Evolutionary conservation across 2,329 filamentous ascomycete species (phyloP).

Genomic region (Exophiala dermatitidis): DNA sequence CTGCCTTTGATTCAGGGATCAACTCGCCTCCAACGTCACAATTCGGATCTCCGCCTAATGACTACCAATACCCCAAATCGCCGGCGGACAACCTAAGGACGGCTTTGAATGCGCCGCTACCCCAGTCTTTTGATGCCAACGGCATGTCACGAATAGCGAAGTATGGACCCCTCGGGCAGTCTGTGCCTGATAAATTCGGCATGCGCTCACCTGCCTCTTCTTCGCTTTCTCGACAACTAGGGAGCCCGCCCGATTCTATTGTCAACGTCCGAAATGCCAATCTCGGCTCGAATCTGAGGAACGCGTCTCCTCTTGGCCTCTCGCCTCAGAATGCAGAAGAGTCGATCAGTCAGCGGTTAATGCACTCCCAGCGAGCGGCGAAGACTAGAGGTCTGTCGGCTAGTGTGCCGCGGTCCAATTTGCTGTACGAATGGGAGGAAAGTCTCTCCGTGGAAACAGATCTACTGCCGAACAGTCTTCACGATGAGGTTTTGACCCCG

Average conservation of each 20-base stretch:
- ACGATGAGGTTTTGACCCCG: conserved; percentile 57
- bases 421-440: conserved; percentile 52
- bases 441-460: conserved; percentile 80
- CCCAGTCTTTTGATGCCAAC: conserved; percentile 92
- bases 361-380: conserved; percentile 57
- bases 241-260: conserved; percentile 57
- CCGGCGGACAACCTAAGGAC: conserved; percentile 62
- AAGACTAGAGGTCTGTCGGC: conserved; percentile 50
- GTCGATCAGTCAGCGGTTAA: conserved; percentile 54
- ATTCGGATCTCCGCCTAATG: conserved; percentile 79
- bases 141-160: conserved; percentile 86
- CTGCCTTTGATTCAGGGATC: conserved; percentile 52
- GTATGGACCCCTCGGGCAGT: conserved; percentile 84
- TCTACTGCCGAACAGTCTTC: conserved; percentile 65
- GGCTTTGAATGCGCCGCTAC: conserved; percentile 86
- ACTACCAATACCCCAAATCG: conserved; percentile 70
- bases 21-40: conserved; percentile 53
- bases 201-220: conserved; percentile 69
- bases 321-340: conserved; percentile 59
- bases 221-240: conserved; percentile 44
- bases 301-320: conserved; percentile 47
- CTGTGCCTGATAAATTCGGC: conserved; percentile 84
- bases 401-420: conserved; percentile 48
- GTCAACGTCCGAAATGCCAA: conserved; percentile 58
- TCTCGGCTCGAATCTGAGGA: conserved; percentile 65